These are phyloP conservation scores for Sporothrix humicola DNA, from an alignment of 2,329 filamentous ascomycete genomes.

Conservation along the genomic window DNA sequence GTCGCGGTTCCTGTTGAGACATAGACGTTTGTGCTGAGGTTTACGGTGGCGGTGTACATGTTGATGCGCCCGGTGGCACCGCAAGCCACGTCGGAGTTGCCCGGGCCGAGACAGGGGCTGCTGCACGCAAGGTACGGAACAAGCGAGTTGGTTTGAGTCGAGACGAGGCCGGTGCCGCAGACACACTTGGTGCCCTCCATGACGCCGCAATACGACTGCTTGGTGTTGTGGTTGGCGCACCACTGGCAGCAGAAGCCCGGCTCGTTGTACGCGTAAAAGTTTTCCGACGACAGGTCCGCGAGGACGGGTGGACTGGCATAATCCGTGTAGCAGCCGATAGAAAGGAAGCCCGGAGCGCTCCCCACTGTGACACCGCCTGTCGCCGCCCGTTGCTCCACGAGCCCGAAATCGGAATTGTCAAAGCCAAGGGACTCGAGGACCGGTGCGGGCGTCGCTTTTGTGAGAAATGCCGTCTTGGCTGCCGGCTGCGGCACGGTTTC, in stretches of 20 bases:
- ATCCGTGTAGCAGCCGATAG: conserved; percentile 12
- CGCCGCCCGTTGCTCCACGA: too few species aligned
- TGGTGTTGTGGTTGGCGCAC: conserved; percentile 4
- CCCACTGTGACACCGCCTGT: too few species aligned
- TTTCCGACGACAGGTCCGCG: too few species aligned
- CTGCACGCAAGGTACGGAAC: neutral
- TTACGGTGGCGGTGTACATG: conserved; percentile 13
- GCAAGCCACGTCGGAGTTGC: neutral
- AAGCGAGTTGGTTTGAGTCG: too few species aligned
- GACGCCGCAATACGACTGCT: neutral
- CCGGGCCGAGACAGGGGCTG: neutral
- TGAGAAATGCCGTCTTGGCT: too few species aligned
- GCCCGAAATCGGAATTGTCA: too few species aligned
- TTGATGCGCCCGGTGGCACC: neutral
- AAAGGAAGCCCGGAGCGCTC: too few species aligned
- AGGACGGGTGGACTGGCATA: neutral
- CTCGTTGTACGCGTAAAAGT: neutral
- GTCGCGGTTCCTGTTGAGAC: too few species aligned
- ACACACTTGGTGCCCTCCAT: neutral
- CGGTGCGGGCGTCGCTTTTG: too few species aligned
- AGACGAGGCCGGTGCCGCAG: neutral
- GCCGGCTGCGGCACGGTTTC: too few species aligned
- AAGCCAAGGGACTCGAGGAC: too few species aligned
- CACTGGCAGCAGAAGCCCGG: neutral
- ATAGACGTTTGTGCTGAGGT: too few species aligned